These are phyloP conservation scores for Gymnopus androsaceus DNA, from an alignment of 1,284 basidiomycete genomes.

Conservation along the genomic window DNA sequence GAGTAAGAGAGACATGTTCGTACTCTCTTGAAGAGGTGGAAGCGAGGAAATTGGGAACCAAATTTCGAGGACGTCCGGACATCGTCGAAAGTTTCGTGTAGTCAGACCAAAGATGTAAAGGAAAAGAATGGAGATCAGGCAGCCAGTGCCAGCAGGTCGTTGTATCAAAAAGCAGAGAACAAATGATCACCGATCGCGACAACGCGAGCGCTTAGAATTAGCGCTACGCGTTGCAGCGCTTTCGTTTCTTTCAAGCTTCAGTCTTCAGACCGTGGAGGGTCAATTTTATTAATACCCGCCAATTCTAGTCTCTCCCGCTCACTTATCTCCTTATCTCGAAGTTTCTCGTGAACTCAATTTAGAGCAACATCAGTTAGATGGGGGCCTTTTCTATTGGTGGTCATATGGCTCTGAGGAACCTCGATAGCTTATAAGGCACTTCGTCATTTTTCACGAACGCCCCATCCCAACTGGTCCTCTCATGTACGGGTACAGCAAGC, in stretches of 20 bases:
- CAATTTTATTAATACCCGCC: too few species aligned
- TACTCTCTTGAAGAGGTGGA: constrained; percentile 27
- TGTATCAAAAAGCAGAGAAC: too few species aligned
- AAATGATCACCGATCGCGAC: too few species aligned
- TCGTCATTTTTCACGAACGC: neutral
- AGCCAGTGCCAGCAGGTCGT: neutral
- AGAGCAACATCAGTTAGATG: too few species aligned
- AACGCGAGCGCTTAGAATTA: too few species aligned
- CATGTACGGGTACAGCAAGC: constrained; percentile 14
- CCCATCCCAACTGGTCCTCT: too few species aligned
- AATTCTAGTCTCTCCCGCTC: too few species aligned
- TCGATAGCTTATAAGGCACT: neutral
- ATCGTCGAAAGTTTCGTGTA: neutral
- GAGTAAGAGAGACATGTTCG: constrained; percentile 51
- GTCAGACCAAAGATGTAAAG: neutral
- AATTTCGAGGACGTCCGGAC: neutral
- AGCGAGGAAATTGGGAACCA: constrained; percentile 11
- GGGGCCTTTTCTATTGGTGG: neutral
- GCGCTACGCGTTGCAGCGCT: too few species aligned
- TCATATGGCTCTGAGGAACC: neutral
- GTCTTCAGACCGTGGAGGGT: too few species aligned
- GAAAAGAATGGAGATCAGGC: neutral
- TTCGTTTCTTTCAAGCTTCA: too few species aligned
- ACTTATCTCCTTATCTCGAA: too few species aligned
- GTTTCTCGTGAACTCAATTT: too few species aligned